Conservation (phyloP, 345 rosid genomes). For the Euphorbia peplus region DNA sequence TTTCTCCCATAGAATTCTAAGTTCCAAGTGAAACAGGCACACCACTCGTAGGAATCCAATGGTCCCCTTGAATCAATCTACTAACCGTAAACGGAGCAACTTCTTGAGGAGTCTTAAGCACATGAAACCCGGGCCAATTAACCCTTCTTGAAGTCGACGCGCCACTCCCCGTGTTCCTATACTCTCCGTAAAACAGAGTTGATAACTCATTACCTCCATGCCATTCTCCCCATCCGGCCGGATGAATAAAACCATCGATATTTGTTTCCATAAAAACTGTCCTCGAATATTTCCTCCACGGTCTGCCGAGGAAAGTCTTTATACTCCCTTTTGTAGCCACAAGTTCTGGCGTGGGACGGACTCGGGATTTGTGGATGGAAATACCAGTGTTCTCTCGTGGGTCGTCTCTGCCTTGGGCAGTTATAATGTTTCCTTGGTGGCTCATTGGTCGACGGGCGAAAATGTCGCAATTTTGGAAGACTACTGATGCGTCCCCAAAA, state of each 20-base stretch:
- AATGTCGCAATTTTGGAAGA: conserved; percentile 74
- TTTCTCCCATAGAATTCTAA: conserved; percentile 8
- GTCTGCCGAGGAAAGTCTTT: conserved; percentile 51
- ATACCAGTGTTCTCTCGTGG: conserved; percentile 55
- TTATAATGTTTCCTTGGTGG: conserved; percentile 53
- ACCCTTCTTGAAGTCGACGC: conserved; percentile 41
- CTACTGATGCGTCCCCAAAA: conserved; percentile 57
- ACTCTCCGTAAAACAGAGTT: conserved; percentile 60
- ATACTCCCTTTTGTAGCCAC: conserved; percentile 29
- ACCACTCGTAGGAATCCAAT: conserved; percentile 58
- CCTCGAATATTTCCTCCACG: conserved; percentile 60
- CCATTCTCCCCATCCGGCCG: conserved; percentile 66
- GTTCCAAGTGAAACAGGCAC: conserved; percentile 47
- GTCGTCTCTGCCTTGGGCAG: conserved; percentile 63
- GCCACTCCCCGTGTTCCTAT: conserved; percentile 52
- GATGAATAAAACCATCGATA: conserved; percentile 49
- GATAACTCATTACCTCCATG: conserved; percentile 45
- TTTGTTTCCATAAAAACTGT: conserved; percentile 36
- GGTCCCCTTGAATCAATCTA: conserved; percentile 54
- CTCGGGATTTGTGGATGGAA: conserved; percentile 45
- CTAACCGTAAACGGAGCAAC: conserved; percentile 16
- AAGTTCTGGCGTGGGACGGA: conserved; percentile 45
- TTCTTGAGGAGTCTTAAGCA: conserved; percentile 8
- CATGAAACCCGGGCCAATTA: conserved; percentile 69
- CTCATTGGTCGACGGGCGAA: conserved; percentile 52